phyloP scores from a whole-genome alignment of 345 rosid species.

The Angophora floribunda region DNA sequence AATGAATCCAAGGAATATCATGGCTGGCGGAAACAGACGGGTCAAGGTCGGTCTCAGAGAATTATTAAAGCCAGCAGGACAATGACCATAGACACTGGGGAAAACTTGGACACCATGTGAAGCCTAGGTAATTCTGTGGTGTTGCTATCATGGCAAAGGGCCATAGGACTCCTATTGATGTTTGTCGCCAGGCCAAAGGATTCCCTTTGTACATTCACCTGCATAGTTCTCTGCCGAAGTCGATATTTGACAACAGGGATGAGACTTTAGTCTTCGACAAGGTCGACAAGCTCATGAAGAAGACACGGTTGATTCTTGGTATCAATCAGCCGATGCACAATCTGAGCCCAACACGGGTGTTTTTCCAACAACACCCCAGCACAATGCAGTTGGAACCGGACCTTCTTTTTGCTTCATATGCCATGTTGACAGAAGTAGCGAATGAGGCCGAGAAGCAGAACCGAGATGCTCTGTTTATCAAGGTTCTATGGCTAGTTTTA shows the following conservation, averaged over 20 bases:
- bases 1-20: slow-evolving; percentile 58
- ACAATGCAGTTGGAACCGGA: slow-evolving; percentile 65
- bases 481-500: slow-evolving; percentile 47
- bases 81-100: slow-evolving; percentile 41
- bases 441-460: slow-evolving; percentile 64
- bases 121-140: slow-evolving; percentile 51
- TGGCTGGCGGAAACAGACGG: slow-evolving; percentile 62
- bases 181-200: slow-evolving; percentile 94
- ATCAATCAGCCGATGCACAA: slow-evolving; percentile 61
- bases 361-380: too few species aligned
- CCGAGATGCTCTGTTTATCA: slow-evolving; percentile 47
- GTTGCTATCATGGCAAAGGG: slow-evolving; percentile 57
- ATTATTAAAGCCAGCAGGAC: slow-evolving; percentile 26
- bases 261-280: slow-evolving; percentile 73
- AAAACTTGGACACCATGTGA: slow-evolving; percentile 63
- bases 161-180: slow-evolving; percentile 42
- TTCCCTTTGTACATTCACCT: slow-evolving; percentile 70
- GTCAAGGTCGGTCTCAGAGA: slow-evolving; percentile 22
- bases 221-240: slow-evolving; percentile 54
- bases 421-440: slow-evolving; percentile 58
- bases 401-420: slow-evolving; percentile 57
- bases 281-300: slow-evolving; percentile 86
- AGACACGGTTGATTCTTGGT: slow-evolving; percentile 79
- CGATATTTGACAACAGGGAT: slow-evolving; percentile 63
- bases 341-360: slow-evolving; percentile 61